These are phyloP conservation scores for Penicillium pancosmium DNA, from an alignment of 495 filamentous ascomycete species.

Conservation along the genomic window DNA sequence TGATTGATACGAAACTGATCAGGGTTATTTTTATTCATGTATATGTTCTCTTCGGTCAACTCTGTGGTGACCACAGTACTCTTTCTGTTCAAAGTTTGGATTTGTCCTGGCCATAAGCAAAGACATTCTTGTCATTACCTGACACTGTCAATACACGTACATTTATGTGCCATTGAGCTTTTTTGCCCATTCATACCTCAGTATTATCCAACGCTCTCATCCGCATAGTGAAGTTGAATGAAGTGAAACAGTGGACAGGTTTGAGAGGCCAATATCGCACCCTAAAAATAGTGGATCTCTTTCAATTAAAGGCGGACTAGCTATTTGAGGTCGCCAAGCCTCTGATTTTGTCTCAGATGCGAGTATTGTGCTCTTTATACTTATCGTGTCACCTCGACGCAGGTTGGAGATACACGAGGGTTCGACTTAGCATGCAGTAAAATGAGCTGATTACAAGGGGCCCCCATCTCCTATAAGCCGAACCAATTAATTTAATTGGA, in stretches of 20 bases:
- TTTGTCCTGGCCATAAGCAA: conserved; percentile 22
- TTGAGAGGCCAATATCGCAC: not conserved
- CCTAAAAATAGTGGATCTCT: not conserved
- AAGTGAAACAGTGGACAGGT: not conserved
- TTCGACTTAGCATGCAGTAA: conserved; percentile 9
- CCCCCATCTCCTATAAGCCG: not conserved
- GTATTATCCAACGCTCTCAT: not conserved
- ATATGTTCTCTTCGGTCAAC: conserved; percentile 15
- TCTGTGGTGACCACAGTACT: conserved; percentile 24
- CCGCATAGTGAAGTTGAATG: not conserved
- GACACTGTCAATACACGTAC: conserved; percentile 2
- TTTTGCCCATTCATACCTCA: not conserved
- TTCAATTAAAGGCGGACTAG: not conserved
- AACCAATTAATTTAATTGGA: not conserved
- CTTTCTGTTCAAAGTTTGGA: conserved; percentile 24
- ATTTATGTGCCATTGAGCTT: conserved; percentile 6
- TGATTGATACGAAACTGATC: not conserved
- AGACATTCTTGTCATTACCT: not conserved
- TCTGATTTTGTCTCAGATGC: not conserved
- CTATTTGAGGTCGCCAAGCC: not conserved
- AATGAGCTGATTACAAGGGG: conserved; percentile 6
- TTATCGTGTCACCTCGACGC: conserved; percentile 18
- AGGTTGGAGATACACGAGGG: conserved; percentile 15
- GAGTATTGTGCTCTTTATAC: not conserved
- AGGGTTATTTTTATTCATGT: conserved; percentile 22